Base-by-base conservation (phyloP, 73 alveolate species). In the Blepharisma stoltei region DNA sequence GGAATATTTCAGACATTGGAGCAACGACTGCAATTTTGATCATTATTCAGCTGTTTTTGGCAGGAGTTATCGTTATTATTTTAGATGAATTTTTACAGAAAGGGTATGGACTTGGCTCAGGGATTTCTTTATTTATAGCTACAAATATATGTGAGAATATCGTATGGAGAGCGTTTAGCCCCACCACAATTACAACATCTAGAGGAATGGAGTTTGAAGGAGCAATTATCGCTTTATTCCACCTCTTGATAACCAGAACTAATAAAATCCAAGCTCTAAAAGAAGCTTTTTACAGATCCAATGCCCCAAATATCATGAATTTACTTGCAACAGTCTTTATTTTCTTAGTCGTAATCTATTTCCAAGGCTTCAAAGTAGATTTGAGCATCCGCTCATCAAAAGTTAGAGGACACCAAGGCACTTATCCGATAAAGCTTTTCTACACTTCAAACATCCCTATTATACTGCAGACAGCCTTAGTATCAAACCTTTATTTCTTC, bases 81-180 rank as follows among this genome's bases (percentile, higher is more conserved):
- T 82, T 94, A 67, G 99, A 92, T 81, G 96, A 87, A 78, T 70
- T 84, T 38, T 70, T 87, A 77, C 94, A 83, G 71, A 94, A 94
- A 92, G 99, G 99, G 49, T 96, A 97, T 88, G 99, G 99, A 55
- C 93, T 97, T 67, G 99, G 99, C 68, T 93, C 99, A 18, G 99
- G 99, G 44, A 97, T 96, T 87, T 97, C 99, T 9, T 90, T 97
- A 54, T 97, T 97, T 91, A 97, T 97, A 81, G 99, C 99, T 32
- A 95, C 97, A 76, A 97, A 96, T 95, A 96, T 97, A 78, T 96
- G 99, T 78, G 99, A 97, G 86, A 95, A 92, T 88, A 96, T 97
- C 86, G 93, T 97, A 80, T 97, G 99, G 99, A 97, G 94, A 93
- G 93, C 99, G 41, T 96, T 97, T 88, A 89, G 98, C 76, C 99